These are phyloP conservation scores for Aspergillus pseudoterreus DNA, from an alignment of 2,329 filamentous ascomycete species.

Conservation along the genomic window DNA sequence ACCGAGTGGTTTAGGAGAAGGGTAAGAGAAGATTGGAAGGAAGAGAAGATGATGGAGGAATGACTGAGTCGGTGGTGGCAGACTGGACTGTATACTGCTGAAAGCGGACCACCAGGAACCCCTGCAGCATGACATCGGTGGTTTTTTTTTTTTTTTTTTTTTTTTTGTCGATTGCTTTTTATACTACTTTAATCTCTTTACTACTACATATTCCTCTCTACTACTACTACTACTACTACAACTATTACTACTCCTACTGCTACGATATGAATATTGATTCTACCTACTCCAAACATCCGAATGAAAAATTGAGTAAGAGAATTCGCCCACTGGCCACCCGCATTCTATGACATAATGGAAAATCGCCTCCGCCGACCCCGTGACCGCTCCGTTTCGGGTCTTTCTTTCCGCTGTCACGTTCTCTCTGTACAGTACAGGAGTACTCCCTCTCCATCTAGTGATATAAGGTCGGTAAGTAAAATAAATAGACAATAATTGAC, in stretches of 20 bases:
- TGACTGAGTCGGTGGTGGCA: not conserved
- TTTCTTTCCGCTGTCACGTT: not conserved
- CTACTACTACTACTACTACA: too few species aligned
- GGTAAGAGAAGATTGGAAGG: not conserved
- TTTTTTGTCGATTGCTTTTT: not conserved
- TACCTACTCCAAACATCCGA: not conserved
- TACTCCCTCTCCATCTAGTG: too few species aligned
- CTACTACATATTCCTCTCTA: too few species aligned
- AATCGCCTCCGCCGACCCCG: constrained; percentile 12
- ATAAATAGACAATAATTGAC: too few species aligned
- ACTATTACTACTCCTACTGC: not conserved
- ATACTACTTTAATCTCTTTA: too few species aligned
- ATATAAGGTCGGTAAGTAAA: too few species aligned
- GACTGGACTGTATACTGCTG: too few species aligned
- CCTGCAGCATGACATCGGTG: not conserved
- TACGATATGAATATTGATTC: too few species aligned
- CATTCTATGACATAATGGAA: constrained; percentile 24
- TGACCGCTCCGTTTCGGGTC: constrained; percentile 6
- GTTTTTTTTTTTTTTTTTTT: not conserved
- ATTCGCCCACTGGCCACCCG: constrained; percentile 5
- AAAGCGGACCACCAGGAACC: too few species aligned
- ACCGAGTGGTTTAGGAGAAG: too few species aligned
- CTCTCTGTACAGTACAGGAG: too few species aligned
- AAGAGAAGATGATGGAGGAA: not conserved
- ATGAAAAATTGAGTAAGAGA: not conserved